Evolutionary conservation across 306 rosid species (phyloP).

Genomic region (Malus sieversii): DNA sequence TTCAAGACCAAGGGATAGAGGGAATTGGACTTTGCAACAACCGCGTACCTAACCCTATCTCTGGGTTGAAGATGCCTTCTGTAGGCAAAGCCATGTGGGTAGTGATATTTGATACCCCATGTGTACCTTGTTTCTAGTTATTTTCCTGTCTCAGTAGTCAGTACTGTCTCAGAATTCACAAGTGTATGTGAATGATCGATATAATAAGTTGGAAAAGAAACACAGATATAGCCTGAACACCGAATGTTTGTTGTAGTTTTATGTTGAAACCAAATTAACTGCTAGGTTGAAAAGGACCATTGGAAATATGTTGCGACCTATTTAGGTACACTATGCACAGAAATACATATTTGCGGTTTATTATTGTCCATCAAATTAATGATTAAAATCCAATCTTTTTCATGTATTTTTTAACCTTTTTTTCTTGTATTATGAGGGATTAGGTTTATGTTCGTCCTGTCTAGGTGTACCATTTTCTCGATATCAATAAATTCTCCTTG

Average conservation of each 20-base stretch:
- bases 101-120: constrained; percentile 17
- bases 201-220: not conserved
- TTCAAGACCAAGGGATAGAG: not conserved
- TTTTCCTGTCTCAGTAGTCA: not conserved
- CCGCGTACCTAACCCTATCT: constrained; percentile 55
- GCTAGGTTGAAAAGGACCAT: not conserved
- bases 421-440: too few species aligned
- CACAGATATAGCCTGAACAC: not conserved
- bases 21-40: constrained; percentile 49
- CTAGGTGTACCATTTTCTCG: accelerated
- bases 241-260: not conserved
- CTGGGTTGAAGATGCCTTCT: constrained; percentile 21
- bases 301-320: not conserved
- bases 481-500: too few species aligned
- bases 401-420: too few species aligned
- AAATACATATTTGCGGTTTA: not conserved
- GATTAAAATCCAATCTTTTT: not conserved
- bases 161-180: not conserved
- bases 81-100: constrained; percentile 43
- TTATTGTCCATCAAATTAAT: not conserved
- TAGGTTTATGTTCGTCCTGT: too few species aligned
- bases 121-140: not conserved
- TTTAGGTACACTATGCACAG: not conserved
- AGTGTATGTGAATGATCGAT: not conserved
- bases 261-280: not conserved